Percentiles rank a stretch among this genome's conserved stretches.
Conservation (phyloP, 208 protist genomes). For the Wallacemonas sp. region DNA sequence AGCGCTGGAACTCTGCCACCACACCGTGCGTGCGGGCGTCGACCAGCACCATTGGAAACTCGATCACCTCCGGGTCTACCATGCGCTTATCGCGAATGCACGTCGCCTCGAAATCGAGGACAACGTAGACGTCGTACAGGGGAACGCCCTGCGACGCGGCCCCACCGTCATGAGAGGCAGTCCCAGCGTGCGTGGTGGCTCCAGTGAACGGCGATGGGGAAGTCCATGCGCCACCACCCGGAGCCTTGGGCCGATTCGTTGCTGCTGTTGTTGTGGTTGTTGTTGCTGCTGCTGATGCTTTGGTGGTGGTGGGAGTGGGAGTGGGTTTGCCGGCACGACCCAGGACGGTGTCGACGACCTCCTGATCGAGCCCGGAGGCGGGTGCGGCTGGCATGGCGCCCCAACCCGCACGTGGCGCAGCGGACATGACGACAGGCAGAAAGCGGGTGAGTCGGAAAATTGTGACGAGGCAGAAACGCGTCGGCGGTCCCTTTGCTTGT, state of each 20-base stretch:
- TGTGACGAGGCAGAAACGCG: too few relatives aligned
- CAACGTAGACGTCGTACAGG: conserved; percentile 66
- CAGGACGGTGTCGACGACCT: conserved; percentile 14
- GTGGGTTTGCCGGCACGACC: neutral
- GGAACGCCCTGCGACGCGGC: neutral
- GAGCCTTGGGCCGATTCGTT: too few relatives aligned
- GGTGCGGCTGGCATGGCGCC: conserved; percentile 20
- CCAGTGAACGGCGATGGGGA: neutral
- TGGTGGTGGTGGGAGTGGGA: too few relatives aligned
- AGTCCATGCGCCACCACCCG: too few relatives aligned
- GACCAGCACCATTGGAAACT: conserved; percentile 88
- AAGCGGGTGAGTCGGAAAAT: neutral
- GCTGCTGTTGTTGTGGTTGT: too few relatives aligned
- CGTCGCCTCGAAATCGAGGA: conserved; percentile 96
- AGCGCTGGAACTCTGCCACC: conserved; percentile 85
- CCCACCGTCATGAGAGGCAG: too few relatives aligned
- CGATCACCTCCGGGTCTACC: conserved; percentile 75
- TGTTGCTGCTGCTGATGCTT: too few relatives aligned
- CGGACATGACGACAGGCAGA: conserved; percentile 4
- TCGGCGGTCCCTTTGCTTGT: too few relatives aligned
- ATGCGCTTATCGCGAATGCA: conserved; percentile 62
- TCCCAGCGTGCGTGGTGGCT: neutral
- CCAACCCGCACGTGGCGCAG: neutral
- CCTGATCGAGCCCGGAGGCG: conserved; percentile 19
- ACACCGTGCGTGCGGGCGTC: conserved; percentile 44